Evolutionary conservation across 2,329 filamentous ascomycete species (phyloP), one percentile per base, ranked within the genome.

Genomic region (Cladosporium sp.): DNA sequence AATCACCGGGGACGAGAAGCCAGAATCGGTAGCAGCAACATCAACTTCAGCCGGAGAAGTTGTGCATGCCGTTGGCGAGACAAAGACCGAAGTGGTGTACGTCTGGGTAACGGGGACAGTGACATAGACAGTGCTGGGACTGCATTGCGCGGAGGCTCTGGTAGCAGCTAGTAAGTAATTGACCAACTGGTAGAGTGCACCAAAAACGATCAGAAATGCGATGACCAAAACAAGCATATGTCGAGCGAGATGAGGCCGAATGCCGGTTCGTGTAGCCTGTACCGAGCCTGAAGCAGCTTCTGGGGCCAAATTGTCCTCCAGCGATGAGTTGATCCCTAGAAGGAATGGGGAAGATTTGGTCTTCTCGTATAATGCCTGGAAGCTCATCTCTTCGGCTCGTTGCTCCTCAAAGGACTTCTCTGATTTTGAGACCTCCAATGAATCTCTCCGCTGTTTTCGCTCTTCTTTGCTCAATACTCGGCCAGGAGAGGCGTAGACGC

Each of bases 131-230:
- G 61, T 64, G 12, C 53, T 53, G 38, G 49, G 51, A 12, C 48
- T 56, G 55, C 61, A 64, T 51, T 53, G 38, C 36, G 61, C 62
- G 43, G 55, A 57, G 36, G 51, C 62, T 52, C 61, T 64, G 50
- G 58, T 57, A 22, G 46, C 35, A 22, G 43, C 25, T 40, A 66
- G 60, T 63, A 65, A 60, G 59, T 60, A 57, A 49, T 60, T 57
- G 47, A 59, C 22, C 53, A 62, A 25, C 8, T 33, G 38, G 27
- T 54, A 58, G 3, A 59, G 33, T 4, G 52, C 25, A n/a, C 61
- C 58, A 42, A 61, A 58, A 35, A 59, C 57, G 43, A 62, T 42
- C 39, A 60, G 32, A 43, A 61, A 50, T 16, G 54, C 38, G 25
- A 58, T 55, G 33, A 57, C 13, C 8, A 56, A 38, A 38, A 50